These are phyloP conservation scores for Ceratobasidium sp. DNA, from an alignment of 1,284 basidiomycete species.

Conservation along the genomic window DNA sequence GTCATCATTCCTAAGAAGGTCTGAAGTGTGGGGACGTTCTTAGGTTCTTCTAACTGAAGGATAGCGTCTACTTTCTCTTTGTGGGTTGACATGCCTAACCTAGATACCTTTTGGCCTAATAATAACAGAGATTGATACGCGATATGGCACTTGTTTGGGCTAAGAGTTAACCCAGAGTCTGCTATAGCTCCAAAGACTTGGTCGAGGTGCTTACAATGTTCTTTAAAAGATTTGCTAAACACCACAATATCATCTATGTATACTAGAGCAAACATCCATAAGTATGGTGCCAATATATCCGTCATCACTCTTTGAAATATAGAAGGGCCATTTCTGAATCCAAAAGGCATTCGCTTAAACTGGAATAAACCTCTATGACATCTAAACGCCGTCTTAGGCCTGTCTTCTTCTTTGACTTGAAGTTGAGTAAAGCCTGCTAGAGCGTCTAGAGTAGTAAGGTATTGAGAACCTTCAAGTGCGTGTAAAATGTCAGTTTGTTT, in stretches of 20 bases:
- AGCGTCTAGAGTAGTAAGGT: slow-evolving; percentile 55
- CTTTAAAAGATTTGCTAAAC: slow-evolving; percentile 53
- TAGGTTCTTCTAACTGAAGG: slow-evolving; percentile 48
- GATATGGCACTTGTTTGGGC: slow-evolving; percentile 55
- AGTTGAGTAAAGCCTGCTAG: slow-evolving; percentile 58
- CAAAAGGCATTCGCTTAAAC: slow-evolving; percentile 59
- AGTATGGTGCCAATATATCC: slow-evolving; percentile 53
- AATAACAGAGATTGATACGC: slow-evolving; percentile 53
- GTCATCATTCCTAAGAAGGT: slow-evolving; percentile 55
- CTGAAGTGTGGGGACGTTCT: slow-evolving; percentile 49
- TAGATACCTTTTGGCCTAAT: slow-evolving; percentile 55
- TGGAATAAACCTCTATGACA: slow-evolving; percentile 57
- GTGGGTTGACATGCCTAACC: slow-evolving; percentile 53
- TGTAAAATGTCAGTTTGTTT: slow-evolving; percentile 56
- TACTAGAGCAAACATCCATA: slow-evolving; percentile 59
- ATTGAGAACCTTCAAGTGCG: slow-evolving; percentile 53
- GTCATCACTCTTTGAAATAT: slow-evolving; percentile 59
- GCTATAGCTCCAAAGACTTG: slow-evolving; percentile 51
- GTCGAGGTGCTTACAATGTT: slow-evolving; percentile 54
- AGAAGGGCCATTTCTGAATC: slow-evolving; percentile 56
- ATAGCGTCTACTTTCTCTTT: slow-evolving; percentile 53
- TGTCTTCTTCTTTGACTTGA: slow-evolving; percentile 50
- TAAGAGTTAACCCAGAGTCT: slow-evolving; percentile 52
- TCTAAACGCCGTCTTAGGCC: slow-evolving; percentile 56
- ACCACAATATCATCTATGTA: slow-evolving; percentile 61